A percentile compares a stretch with the other conserved stretches of the same genome.
Evolutionary conservation across 2,329 filamentous ascomycete genomes (phyloP).

Genomic region (Diplodia scrobiculata): DNA sequence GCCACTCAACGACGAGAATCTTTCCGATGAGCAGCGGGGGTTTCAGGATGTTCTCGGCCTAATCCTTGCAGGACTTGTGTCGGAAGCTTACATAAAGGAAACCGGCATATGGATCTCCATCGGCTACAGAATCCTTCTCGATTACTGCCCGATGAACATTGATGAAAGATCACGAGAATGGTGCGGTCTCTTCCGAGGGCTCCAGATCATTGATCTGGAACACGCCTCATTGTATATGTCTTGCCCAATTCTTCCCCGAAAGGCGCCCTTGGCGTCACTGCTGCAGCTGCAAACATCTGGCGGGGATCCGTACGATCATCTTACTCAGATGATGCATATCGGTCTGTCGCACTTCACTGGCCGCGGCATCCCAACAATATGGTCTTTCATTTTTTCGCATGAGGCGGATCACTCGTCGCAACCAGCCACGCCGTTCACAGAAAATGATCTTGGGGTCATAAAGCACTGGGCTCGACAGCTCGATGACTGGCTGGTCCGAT

Average conservation of each 20-base stretch:
- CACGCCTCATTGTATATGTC: slow-evolving; percentile 50
- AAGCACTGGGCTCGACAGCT: slow-evolving; percentile 49
- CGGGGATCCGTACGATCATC: slow-evolving; percentile 47
- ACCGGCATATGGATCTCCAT: slow-evolving; percentile 52
- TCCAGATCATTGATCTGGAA: slow-evolving; percentile 51
- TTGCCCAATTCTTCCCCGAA: slow-evolving; percentile 48
- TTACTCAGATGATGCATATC: slow-evolving; percentile 52
- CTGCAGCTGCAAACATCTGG: slow-evolving; percentile 40
- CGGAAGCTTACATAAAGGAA: slow-evolving; percentile 48
- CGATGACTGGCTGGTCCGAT: slow-evolving; percentile 50
- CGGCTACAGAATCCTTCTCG: slow-evolving; percentile 48
- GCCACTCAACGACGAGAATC: slow-evolving; percentile 31
- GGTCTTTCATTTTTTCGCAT: slow-evolving; percentile 46
- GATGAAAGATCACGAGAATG: slow-evolving; percentile 48
- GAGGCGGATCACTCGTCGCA: slow-evolving; percentile 31
- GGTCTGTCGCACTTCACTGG: slow-evolving; percentile 50
- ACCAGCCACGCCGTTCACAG: slow-evolving; percentile 41
- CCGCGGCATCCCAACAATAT: slow-evolving; percentile 49
- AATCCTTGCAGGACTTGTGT: slow-evolving; percentile 48
- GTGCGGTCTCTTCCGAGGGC: slow-evolving; percentile 46
- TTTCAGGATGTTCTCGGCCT: slow-evolving; percentile 51
- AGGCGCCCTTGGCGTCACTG: slow-evolving; percentile 45
- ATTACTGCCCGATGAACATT: slow-evolving; percentile 47
- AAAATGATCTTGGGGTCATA: slow-evolving; percentile 48
- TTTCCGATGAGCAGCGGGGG: slow-evolving; percentile 44